Base-by-base conservation (phyloP, 495 filamentous ascomycete species). In the Podospora pseudocomata region DNA sequence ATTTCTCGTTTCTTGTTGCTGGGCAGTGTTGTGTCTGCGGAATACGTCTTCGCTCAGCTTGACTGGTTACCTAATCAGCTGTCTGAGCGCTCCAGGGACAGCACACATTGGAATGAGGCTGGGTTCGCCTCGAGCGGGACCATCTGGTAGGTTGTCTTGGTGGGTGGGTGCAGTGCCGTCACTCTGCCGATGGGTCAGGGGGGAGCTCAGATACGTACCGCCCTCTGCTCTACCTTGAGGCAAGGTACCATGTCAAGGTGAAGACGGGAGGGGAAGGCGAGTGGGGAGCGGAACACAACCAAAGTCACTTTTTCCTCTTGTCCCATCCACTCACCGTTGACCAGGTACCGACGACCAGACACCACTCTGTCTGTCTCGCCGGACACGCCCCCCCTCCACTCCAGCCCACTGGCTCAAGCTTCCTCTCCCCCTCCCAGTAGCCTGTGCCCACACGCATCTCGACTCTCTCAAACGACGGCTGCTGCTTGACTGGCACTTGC, bases 41-140 rank as follows among this genome's bases (percentile, higher is more conserved):
- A 60, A 64, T 32, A 60, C 23, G 27, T 65, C 34, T 61, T 39
- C 23, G 55, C 57, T 49, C 67, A 65, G 67, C 27, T 69, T 58
- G n/a, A 19, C 55, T 7, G 60, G 63, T 70, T 64, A 64, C 65
- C 68, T 65, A 64, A 70, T 67, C 61, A 53, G 13, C 34, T 49
- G 66, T 60, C 39, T 49, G 39, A 65, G 27, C n/a, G 68, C 56
- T 20, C 16, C n/a, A 20, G 55, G 55, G 28, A 39, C 55, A 23
- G 57, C 57, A 23, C 57, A 62, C 70, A 71, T 68, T 64, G 65
- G 20, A 64, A 49, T 71, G 70, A 67, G 73, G 71, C 70, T 72
- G 67, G 68, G 68, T 57, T 58, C 39, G 66, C 61, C 70, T 63
- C 61, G 30, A 63, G 61, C 61, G 61, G 61, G 34, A 39, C 39